phyloP scores from a whole-genome alignment of 1,139 yeast species.

The Candida anutae region DNA sequence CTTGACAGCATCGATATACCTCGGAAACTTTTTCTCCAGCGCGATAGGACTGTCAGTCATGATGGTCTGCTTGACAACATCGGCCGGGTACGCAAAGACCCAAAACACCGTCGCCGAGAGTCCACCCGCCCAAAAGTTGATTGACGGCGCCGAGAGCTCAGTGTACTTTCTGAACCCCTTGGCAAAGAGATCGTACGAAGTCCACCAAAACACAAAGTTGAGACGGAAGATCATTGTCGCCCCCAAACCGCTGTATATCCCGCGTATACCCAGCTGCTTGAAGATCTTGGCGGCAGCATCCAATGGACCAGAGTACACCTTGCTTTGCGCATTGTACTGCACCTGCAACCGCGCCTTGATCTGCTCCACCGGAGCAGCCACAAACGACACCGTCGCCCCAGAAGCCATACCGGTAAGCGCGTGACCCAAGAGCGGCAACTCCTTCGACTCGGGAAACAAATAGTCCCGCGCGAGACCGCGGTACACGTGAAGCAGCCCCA shows the following conservation, averaged over 20 bases:
- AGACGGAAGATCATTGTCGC: slow-evolving; percentile 85
- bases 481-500: slow-evolving; percentile 78
- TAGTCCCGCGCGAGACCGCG: slow-evolving; percentile 58
- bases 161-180: slow-evolving; percentile 61
- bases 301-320: slow-evolving; percentile 66
- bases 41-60: slow-evolving; percentile 71
- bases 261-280: slow-evolving; percentile 55
- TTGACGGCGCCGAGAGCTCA: slow-evolving; percentile 52
- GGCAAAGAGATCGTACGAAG: slow-evolving; percentile 76
- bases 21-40: slow-evolving; percentile 53
- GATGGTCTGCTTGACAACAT: slow-evolving; percentile 81
- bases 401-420: slow-evolving; percentile 73
- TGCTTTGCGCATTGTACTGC: slow-evolving; percentile 75
- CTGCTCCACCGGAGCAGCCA: slow-evolving; percentile 90
- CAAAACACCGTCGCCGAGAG: slow-evolving; percentile 79
- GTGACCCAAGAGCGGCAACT: slow-evolving; percentile 68
- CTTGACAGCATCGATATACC: slow-evolving; percentile 67
- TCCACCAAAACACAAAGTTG: slow-evolving; percentile 91
- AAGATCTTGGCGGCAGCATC: slow-evolving; percentile 56
- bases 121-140: slow-evolving; percentile 91
- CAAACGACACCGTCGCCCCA: slow-evolving; percentile 87
- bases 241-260: slow-evolving; percentile 72
- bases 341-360: slow-evolving; percentile 85
- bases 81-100: slow-evolving; percentile 86
- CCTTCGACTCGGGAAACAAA: slow-evolving; percentile 48